A percentile compares a stretch with the other conserved stretches of the same genome.
Conservation (phyloP, 148 eudicot species). For the Beta vulgaris region DNA sequence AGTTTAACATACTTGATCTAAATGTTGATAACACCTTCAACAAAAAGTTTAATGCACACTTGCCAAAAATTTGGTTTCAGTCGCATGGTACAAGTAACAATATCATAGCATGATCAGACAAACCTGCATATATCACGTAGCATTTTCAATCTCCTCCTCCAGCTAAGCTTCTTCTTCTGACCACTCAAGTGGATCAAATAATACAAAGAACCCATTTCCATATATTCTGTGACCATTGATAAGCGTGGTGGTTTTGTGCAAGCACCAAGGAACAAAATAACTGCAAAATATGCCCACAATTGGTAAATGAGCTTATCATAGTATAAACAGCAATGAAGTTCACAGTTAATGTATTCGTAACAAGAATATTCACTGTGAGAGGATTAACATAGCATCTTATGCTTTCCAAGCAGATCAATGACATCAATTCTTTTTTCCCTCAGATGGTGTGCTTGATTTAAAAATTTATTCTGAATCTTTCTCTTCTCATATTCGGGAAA, state of each 20-base stretch:
- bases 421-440: neutral
- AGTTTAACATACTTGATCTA: neutral
- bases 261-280: constrained; percentile 94
- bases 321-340: neutral
- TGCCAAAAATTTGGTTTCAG: neutral
- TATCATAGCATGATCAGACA: neutral
- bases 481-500: neutral
- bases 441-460: neutral
- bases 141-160: constrained; percentile 94
- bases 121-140: constrained; percentile 99
- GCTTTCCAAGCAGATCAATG: too few relatives aligned
- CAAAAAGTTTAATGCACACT: neutral
- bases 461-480: neutral
- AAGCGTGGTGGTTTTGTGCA: constrained; percentile 92
- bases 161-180: constrained; percentile 92
- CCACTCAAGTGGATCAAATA: constrained; percentile 91
- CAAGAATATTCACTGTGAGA: neutral
- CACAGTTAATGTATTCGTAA: neutral
- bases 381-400: neutral
- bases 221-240: constrained; percentile 97
- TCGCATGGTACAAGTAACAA: neutral
- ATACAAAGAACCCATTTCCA: constrained; percentile 98
- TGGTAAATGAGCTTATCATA: constrained; percentile 8
- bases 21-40: neutral
- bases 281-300: constrained; percentile 43